A percentile compares a stretch with the other conserved stretches of the same genome.
These are phyloP conservation scores for Alternaria atra DNA, from an alignment of 2,329 filamentous ascomycete species.

Conservation along the genomic window DNA sequence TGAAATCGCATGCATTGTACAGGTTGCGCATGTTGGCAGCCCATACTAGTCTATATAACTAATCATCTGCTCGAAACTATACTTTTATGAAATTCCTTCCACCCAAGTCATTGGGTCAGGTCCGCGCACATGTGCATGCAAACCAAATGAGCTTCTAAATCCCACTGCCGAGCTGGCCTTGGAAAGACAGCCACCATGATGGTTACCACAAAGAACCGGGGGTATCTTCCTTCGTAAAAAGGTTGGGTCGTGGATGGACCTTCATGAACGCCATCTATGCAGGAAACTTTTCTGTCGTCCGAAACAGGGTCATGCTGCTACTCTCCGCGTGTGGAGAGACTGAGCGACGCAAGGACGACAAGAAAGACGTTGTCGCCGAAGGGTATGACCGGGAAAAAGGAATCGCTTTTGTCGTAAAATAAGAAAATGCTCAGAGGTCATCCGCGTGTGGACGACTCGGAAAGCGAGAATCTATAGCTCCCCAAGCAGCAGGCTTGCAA, in stretches of 20 bases:
- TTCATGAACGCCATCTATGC: slow-evolving; percentile 53
- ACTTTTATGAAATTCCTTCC: slow-evolving; percentile 51
- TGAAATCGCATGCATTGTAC: slow-evolving; percentile 41
- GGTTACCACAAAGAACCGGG: slow-evolving; percentile 37
- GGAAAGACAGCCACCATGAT: slow-evolving; percentile 34
- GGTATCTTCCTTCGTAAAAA: slow-evolving; percentile 49
- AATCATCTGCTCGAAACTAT: slow-evolving; percentile 44
- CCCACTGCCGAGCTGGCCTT: slow-evolving; percentile 40
- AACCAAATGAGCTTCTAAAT: slow-evolving; percentile 33
- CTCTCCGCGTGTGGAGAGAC: slow-evolving; percentile 36
- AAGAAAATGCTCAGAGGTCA: slow-evolving; percentile 40
- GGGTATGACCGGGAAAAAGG: slow-evolving; percentile 48
- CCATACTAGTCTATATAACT: slow-evolving; percentile 46
- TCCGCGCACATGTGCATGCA: slow-evolving; percentile 34
- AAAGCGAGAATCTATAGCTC: slow-evolving; percentile 53
- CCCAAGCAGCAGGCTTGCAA: slow-evolving; percentile 53
- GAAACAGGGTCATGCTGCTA: slow-evolving; percentile 36
- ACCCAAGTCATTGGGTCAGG: slow-evolving; percentile 42
- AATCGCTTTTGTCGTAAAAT: slow-evolving; percentile 51
- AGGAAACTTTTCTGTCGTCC: slow-evolving; percentile 47
- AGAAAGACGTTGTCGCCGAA: slow-evolving; percentile 39
- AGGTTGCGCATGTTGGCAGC: slow-evolving; percentile 29
- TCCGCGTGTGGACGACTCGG: slow-evolving; percentile 50
- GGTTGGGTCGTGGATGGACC: slow-evolving; percentile 37
- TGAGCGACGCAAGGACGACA: slow-evolving; percentile 41